Evolutionary conservation across 495 filamentous ascomycete species (phyloP), one percentile per base, ranked within the genome.

Genomic region (Usnea hakonensis): DNA sequence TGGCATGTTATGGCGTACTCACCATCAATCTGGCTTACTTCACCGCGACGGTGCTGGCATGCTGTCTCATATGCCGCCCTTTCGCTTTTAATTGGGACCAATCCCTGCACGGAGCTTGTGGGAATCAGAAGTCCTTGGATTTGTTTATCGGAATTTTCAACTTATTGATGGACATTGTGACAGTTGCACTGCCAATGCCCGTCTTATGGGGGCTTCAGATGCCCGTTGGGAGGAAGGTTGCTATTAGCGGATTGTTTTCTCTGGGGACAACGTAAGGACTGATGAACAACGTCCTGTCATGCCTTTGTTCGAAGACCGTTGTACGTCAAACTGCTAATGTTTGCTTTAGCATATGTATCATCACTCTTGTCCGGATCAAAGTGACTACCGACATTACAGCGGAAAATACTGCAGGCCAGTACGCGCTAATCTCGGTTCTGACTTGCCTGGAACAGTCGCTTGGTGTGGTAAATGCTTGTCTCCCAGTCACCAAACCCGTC

Each of bases 161-260:
- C 57, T 60, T 75, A 7, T 10, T 74, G 7, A 70, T 72, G 10
- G 77, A 79, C 55, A 46, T 78, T 40, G 37, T 70, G 57, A 72
- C 76, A 35, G 69, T 76, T 30, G 57, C 70, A 8, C 65, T 77
- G 60, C 79, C 75, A 26, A 66, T 82, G 68, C 79, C 73, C 23
- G 67, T 76, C 46, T 65, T 78, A 28, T 74, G 74, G 76, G 58
- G 70, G 53, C 69, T 73, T 65, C 73, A 74, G 63, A 67, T 75
- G 68, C 70, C 72, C 61, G 50, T 60, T 53, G 68, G 67, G 50
- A 76, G 70, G 57, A 75, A 73, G 44, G 14, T 72, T 5, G 64
- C 55, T 21, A 41, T 75, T 23, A 68, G 55, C 38, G 56, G 37
- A 7, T 44, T 66, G 13, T 64, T 68, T n/a, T 60, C 52, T 4